phyloP scores from a whole-genome alignment of 2,329 filamentous ascomycete species.

The Aspergillus cejpii region DNA sequence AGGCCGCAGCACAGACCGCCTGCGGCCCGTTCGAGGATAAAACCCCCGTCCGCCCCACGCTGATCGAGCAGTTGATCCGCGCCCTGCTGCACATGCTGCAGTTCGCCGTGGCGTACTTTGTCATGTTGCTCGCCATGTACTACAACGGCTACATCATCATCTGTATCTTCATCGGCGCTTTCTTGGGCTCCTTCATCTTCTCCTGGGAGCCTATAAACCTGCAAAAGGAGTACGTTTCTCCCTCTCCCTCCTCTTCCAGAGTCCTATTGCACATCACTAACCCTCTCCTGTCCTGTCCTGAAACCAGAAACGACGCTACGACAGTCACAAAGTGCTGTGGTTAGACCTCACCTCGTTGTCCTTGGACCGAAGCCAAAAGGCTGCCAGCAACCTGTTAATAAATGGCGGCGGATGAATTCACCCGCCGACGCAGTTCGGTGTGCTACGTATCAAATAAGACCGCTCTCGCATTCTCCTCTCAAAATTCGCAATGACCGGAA shows the following conservation, averaged over 20 bases:
- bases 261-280: not conserved
- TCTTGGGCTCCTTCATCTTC: constrained; percentile 65
- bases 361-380: no score
- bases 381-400: no score
- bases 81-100: constrained; percentile 63
- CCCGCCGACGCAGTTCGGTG: no score
- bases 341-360: constrained; percentile 3
- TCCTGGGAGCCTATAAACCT: constrained; percentile 53
- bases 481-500: no score
- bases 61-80: constrained; percentile 60
- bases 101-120: constrained; percentile 68
- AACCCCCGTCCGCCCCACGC: constrained; percentile 48
- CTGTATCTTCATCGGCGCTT: constrained; percentile 71
- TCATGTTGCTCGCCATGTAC: constrained; percentile 65
- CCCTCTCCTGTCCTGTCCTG: not conserved
- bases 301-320: constrained; percentile 19
- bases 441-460: no score
- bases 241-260: not conserved
- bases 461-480: no score
- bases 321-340: constrained; percentile 23
- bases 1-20: not conserved
- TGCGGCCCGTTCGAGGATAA: not conserved
- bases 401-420: no score
- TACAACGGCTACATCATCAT: constrained; percentile 71
- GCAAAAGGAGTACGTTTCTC: constrained; percentile 17